These are phyloP conservation scores for Fraxinus excelsior DNA, from an alignment of 257 asterid genomes.

Conservation along the genomic window DNA sequence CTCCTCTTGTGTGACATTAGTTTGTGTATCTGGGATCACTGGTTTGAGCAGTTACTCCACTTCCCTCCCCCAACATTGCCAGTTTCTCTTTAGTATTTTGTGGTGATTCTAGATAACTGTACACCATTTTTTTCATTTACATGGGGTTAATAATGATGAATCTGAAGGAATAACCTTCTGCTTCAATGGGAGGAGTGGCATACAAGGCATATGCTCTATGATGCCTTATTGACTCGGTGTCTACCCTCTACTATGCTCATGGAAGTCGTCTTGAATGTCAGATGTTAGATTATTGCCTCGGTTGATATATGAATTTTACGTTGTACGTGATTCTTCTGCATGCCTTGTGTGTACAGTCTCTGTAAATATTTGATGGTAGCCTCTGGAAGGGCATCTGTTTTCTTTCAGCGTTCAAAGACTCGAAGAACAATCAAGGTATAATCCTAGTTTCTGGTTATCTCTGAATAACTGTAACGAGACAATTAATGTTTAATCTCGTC, in stretches of 20 bases:
- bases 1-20: not conserved
- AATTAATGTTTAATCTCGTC: slow-evolving; percentile 26
- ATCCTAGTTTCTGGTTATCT: slow-evolving; percentile 4
- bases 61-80: not conserved
- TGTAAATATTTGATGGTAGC: slow-evolving; percentile 94
- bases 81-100: not conserved
- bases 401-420: slow-evolving; percentile 55
- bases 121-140: not conserved
- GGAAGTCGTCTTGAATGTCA: not conserved
- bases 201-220: not conserved
- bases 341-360: slow-evolving; percentile 48
- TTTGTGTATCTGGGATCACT: not conserved
- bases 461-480: slow-evolving; percentile 22
- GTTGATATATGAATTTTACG: not conserved
- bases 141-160: not conserved
- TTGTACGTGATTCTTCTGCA: slow-evolving; percentile 1
- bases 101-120: not conserved
- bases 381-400: slow-evolving; percentile 83
- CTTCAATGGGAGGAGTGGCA: not conserved
- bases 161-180: not conserved
- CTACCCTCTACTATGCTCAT: not conserved
- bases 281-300: not conserved
- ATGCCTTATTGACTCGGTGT: not conserved
- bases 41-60: not conserved
- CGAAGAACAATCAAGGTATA: slow-evolving; percentile 54